Conservation (phyloP, 495 filamentous ascomycete species). For the Margaritispora aquatica region DNA sequence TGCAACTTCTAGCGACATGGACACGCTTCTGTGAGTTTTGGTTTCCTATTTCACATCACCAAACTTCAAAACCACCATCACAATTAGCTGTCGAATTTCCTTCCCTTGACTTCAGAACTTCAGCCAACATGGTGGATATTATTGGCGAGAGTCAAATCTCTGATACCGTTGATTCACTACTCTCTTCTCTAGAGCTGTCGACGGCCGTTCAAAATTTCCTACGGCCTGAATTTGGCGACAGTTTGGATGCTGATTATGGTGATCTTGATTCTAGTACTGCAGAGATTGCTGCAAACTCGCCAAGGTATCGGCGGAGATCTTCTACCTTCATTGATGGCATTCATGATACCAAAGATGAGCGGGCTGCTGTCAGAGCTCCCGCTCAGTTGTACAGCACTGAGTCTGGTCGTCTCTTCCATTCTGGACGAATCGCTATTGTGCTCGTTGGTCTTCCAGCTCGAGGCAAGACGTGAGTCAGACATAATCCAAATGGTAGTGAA, state of each 20-base stretch:
- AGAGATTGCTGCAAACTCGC: constrained; percentile 80
- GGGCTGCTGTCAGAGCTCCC: constrained; percentile 64
- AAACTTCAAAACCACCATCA: not conserved
- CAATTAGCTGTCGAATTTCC: too few relatives aligned
- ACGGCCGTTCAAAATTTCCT: not conserved
- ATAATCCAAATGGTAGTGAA: not conserved
- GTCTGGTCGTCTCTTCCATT: constrained; percentile 94
- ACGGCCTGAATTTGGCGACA: not conserved
- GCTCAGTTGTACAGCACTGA: constrained; percentile 98
- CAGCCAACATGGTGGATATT: not conserved
- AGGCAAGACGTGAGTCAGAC: constrained; percentile 80
- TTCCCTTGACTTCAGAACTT: not conserved
- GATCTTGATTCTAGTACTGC: constrained; percentile 45
- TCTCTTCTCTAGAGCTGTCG: not conserved
- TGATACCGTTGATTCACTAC: not conserved
- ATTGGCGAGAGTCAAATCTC: not conserved
- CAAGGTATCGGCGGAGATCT: constrained; percentile 75
- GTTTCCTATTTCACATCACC: not conserved
- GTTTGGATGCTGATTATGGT: not conserved
- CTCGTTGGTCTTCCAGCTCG: constrained; percentile 94
- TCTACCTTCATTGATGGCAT: constrained; percentile 97
- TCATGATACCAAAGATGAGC: constrained; percentile 77
- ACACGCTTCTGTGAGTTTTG: constrained; percentile 15
- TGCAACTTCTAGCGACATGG: constrained; percentile 2
- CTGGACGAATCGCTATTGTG: constrained; percentile 92